A percentile compares a stretch with the other conserved stretches of the same genome.
Evolutionary conservation across 805 yeast species (phyloP).

Genomic region (Saccharomycopsis capsularis): DNA sequence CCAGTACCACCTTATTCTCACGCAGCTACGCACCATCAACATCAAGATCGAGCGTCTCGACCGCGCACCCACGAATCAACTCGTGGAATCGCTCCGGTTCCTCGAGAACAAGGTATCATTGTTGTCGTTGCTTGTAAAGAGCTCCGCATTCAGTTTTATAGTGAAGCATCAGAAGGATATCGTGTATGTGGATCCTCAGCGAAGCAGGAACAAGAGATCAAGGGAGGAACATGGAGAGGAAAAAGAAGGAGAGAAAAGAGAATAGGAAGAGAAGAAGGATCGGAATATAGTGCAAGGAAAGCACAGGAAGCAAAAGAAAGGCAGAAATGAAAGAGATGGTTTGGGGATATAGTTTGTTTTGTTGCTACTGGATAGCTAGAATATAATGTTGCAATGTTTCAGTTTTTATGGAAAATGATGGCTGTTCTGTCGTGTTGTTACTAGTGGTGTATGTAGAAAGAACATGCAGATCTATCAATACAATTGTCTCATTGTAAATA

Average conservation of each 20-base stretch:
- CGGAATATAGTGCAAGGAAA: background rate
- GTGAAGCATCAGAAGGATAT: conserved; percentile 22
- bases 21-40: conserved; percentile 11
- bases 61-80: conserved; percentile 8
- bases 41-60: conserved; percentile 2
- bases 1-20: conserved; percentile 11
- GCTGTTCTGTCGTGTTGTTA: too few species aligned
- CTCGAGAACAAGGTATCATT: conserved; percentile 20
- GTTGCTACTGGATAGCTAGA: conserved; percentile 18
- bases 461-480: too few species aligned
- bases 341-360: conserved; percentile 11
- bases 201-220: too few species aligned
- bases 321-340: background rate
- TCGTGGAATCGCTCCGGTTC: conserved; percentile 15
- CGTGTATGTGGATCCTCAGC: too few species aligned
- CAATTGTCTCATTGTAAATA: too few species aligned
- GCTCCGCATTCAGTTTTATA: conserved; percentile 21
- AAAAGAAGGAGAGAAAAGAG: background rate
- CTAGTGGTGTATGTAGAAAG: too few species aligned
- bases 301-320: background rate
- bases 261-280: background rate
- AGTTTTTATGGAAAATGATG: too few species aligned
- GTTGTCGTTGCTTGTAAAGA: conserved; percentile 17
- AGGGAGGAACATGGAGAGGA: too few species aligned
- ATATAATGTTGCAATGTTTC: too few species aligned